Evolutionary conservation across 148 eudicot genomes (phyloP).

Genomic region (Persicaria maculosa): DNA sequence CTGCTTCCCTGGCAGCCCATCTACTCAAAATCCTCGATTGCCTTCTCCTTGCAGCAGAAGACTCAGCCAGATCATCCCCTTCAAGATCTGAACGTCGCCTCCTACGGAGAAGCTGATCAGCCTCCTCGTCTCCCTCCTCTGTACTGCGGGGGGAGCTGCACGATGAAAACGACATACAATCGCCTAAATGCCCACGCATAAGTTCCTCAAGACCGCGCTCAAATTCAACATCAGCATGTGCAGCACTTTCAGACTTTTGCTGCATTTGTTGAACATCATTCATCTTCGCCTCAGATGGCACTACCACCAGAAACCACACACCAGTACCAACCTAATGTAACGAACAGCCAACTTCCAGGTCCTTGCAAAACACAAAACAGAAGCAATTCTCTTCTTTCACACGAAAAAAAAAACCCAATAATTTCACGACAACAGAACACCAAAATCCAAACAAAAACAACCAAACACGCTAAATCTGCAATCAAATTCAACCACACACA

Average conservation of each 20-base stretch:
- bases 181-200: constrained; percentile 71
- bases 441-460: neutral
- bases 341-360: constrained; percentile 13
- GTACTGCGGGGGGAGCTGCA: constrained; percentile 69
- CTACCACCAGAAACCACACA: neutral
- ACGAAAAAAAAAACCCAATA: neutral
- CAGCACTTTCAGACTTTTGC: constrained; percentile 62
- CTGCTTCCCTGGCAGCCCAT: constrained; percentile 95
- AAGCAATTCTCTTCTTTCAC: neutral
- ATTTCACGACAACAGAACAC: neutral
- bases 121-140: constrained; percentile 71
- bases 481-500: neutral
- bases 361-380: constrained; percentile 1
- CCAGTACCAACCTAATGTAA: neutral
- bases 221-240: constrained; percentile 46
- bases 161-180: constrained; percentile 76
- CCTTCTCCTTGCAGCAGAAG: constrained; percentile 87
- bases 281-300: constrained; percentile 24
- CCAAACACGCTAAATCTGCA: neutral
- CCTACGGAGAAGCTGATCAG: constrained; percentile 66
- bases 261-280: constrained; percentile 55
- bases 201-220: constrained; percentile 78
- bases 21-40: constrained; percentile 73
- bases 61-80: constrained; percentile 88
- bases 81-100: constrained; percentile 85